Base-by-base conservation (phyloP, 148 eudicot species). In the Camellia sinensis region DNA sequence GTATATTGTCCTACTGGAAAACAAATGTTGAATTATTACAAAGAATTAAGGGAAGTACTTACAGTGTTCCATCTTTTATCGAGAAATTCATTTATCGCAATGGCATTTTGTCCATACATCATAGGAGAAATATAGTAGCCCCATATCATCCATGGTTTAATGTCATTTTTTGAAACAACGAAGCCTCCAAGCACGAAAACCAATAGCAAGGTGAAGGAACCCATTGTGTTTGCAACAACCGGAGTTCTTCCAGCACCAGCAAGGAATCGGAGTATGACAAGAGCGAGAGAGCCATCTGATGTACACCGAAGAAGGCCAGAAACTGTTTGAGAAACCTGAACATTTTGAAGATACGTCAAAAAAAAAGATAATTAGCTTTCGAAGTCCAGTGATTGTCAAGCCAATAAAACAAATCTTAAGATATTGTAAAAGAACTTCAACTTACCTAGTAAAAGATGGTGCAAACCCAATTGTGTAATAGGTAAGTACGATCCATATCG, bases 381-480 rank as follows among this genome's bases (percentile, higher is more conserved):
- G 11, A 2, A 71, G 14, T 48, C 74, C 14, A 13, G 18, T 45
- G 53, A 17, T n/a, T 17, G 0, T 71, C 3, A 2, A 50, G 19
- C 59, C 22, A 71, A 45, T n/a, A 46, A 50, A 18, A 14, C 37
- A 12, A 67, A 67, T 45, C 53, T 46, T 68, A 68, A 69, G 1
- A 9, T 57, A 5, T 50, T 50, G 66, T 53, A 37, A 41, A 74
- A 56, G 60, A 21, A 60, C 81, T 50, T 79, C 43, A 80, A 69
- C 80, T 45, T 76, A 67, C 87, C 88, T 82, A 68, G 45, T 54
- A 60, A 81, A 60, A 1, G 76, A 63, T 56, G 88, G 88, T 46
- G 88, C 85, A 68, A 85, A 85, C 21, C 88, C 88, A 50, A 85
- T 85, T 3, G 88, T 82, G 71, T 85, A 85, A 78, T 85, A 85